These are phyloP conservation scores for Mortierella polycephala DNA, from an alignment of 371 early-diverging fungal species.

Conservation along the genomic window DNA sequence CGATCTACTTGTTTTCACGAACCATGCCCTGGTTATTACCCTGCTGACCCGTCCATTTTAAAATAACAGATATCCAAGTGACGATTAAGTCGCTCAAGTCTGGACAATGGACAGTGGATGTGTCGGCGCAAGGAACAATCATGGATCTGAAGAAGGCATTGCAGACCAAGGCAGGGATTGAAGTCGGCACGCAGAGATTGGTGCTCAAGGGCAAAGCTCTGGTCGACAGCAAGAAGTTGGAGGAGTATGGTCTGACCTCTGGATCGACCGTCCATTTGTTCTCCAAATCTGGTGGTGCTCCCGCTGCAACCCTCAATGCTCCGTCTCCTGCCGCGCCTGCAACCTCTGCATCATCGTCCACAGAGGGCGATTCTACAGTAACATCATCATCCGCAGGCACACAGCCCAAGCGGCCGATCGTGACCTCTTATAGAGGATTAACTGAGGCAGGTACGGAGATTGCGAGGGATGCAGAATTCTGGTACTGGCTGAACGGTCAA, in stretches of 20 bases:
- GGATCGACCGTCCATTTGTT: conserved; percentile 65
- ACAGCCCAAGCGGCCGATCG: conserved; percentile 15
- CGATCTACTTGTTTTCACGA: background rate
- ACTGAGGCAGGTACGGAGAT: conserved; percentile 41
- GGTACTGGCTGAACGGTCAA: conserved; percentile 47
- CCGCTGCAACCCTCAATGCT: conserved; percentile 15
- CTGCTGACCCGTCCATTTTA: background rate
- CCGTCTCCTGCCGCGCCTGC: conserved; percentile 7
- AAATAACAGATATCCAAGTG: conserved; percentile 41
- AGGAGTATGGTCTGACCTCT: conserved; percentile 59
- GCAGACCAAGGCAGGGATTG: conserved; percentile 37
- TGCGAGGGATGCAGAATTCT: conserved; percentile 40
- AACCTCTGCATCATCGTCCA: background rate
- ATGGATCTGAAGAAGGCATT: conserved; percentile 34
- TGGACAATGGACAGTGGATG: conserved; percentile 46
- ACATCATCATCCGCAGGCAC: conserved; percentile 24
- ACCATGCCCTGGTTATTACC: background rate
- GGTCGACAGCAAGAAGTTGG: conserved; percentile 63
- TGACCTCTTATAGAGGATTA: conserved; percentile 40
- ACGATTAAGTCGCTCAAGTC: conserved; percentile 54
- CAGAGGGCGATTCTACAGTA: conserved; percentile 18
- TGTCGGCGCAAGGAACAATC: conserved; percentile 46
- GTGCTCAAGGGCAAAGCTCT: conserved; percentile 73
- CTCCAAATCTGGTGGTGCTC: conserved; percentile 56
- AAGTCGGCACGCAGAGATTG: conserved; percentile 59